Percentiles rank a stretch among this genome's conserved stretches.
Evolutionary conservation across 2,329 filamentous ascomycete species (phyloP).

Genomic region (Tolypocladium ovalisporum): DNA sequence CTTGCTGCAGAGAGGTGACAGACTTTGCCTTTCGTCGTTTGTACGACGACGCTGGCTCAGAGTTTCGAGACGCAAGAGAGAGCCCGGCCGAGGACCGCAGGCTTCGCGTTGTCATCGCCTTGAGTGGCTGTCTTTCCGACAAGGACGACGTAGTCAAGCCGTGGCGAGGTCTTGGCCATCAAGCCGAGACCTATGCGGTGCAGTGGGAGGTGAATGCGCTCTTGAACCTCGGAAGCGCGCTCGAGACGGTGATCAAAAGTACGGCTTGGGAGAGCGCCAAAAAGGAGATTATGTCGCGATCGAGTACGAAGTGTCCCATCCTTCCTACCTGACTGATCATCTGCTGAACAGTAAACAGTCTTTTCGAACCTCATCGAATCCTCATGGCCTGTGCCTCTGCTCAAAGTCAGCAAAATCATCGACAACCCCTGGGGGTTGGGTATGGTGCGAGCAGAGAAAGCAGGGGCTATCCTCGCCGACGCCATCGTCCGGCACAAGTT

Average conservation of each 20-base stretch:
- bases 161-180: slow-evolving; percentile 65
- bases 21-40: slow-evolving; percentile 82
- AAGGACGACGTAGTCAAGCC: slow-evolving; percentile 58
- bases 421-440: slow-evolving; percentile 75
- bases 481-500: slow-evolving; percentile 65
- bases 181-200: slow-evolving; percentile 71
- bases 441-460: slow-evolving; percentile 67
- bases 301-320: slow-evolving; percentile 26
- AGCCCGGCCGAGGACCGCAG: slow-evolving; percentile 49
- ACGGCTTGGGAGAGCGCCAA: slow-evolving; percentile 68
- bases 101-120: slow-evolving; percentile 70
- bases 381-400: slow-evolving; percentile 50
- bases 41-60: slow-evolving; percentile 30
- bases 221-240: slow-evolving; percentile 63
- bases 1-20: slow-evolving; percentile 75
- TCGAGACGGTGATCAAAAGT: slow-evolving; percentile 68
- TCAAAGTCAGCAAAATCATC: slow-evolving; percentile 62
- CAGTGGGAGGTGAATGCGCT: slow-evolving; percentile 75
- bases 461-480: slow-evolving; percentile 62
- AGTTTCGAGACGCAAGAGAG: slow-evolving; percentile 37
- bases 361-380: slow-evolving; percentile 47
- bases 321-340: not conserved
- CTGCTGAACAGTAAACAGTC: slow-evolving; percentile 21
- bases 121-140: slow-evolving; percentile 71
- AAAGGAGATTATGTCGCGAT: slow-evolving; percentile 33